These are phyloP conservation scores for Neolentinus lepideus DNA, from an alignment of 1,284 basidiomycete genomes.

Conservation along the genomic window DNA sequence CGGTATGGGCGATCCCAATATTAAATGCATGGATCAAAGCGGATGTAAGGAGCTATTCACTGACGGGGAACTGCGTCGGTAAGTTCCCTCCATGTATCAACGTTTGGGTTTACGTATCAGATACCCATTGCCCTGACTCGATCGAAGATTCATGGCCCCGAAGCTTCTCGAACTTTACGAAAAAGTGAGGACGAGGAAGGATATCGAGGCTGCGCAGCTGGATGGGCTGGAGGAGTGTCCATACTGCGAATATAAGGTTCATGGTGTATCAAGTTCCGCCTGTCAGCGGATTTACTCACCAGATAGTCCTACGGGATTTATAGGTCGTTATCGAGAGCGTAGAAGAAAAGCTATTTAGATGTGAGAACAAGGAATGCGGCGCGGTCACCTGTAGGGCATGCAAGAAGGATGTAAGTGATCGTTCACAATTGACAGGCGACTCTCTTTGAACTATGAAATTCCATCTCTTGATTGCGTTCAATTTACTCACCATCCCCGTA, in stretches of 20 bases:
- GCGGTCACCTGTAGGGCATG: slow-evolving; percentile 73
- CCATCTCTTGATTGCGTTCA: too few species aligned
- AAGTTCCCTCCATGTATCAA: not conserved
- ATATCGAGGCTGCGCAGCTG: slow-evolving; percentile 66
- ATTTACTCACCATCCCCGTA: too few species aligned
- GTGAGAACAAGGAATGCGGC: slow-evolving; percentile 66
- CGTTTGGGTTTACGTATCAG: too few species aligned
- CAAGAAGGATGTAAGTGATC: slow-evolving; percentile 54
- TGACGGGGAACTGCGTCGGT: slow-evolving; percentile 56
- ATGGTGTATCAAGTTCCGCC: not conserved
- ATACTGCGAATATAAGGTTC: slow-evolving; percentile 72
- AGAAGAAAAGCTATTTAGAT: slow-evolving; percentile 73
- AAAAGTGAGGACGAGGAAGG: slow-evolving; percentile 70
- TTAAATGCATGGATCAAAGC: slow-evolving; percentile 77
- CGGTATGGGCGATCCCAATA: slow-evolving; percentile 33
- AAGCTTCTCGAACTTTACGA: slow-evolving; percentile 68
- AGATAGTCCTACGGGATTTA: not conserved
- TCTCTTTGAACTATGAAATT: too few species aligned
- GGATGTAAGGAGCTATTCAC: slow-evolving; percentile 67
- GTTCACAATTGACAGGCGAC: not conserved
- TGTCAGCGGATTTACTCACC: not conserved
- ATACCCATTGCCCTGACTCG: not conserved
- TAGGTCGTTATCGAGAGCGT: slow-evolving; percentile 67
- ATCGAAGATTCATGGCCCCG: slow-evolving; percentile 34
- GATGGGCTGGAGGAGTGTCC: slow-evolving; percentile 81